Evolutionary conservation across 306 rosid genomes (phyloP), one percentile per base, ranked within the genome.

Genomic region (Styphnolobium japonicum): DNA sequence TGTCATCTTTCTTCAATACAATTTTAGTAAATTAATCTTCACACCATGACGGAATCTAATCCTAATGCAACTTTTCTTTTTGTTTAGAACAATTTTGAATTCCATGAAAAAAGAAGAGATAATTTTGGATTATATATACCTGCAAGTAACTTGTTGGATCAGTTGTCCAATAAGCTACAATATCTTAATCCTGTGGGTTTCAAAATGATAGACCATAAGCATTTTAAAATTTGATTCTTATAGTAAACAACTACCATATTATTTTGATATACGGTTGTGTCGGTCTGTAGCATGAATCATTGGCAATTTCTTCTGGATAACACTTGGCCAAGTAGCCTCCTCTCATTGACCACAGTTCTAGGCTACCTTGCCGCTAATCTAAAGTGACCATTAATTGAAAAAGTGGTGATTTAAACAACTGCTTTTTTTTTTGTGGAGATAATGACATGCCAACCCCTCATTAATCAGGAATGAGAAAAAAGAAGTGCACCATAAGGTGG

Each of bases 361-460:
- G 12, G 2, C 36, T 15, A 36, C 18, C 19, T 53, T 4, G 0
- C 16, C 14, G 48, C 62, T 57, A 67, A 52, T 56, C 80, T 36
- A 43, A 55, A 33, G 48, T 46, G 21, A 23, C 43, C 19, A 67
- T 66, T 61, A 39, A 79, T 52, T 49, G 40, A 45, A 79, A 10
- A 51, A 40, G 71, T 70, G 64, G 58, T 53, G 0, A 46, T 45
- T 43, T 34, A 75, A 61, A 31, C 34, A 2, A 68, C 31, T 27
- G 31, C 31, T 27, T 6, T 14, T 2, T 39, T 69, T 22, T 11
- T 31, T 11, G 74, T 18, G 6, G 55, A 27, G 87, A 81, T 3
- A 19, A 16, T 40, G 85, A 77, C 83, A 49, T 66, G 58, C 42
- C 76, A 85, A 77, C 83, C 23, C 18, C 61, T 57, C 39, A 77